Base-by-base conservation (phyloP, 345 rosid genomes). In the Abelmoschus esculentus region DNA sequence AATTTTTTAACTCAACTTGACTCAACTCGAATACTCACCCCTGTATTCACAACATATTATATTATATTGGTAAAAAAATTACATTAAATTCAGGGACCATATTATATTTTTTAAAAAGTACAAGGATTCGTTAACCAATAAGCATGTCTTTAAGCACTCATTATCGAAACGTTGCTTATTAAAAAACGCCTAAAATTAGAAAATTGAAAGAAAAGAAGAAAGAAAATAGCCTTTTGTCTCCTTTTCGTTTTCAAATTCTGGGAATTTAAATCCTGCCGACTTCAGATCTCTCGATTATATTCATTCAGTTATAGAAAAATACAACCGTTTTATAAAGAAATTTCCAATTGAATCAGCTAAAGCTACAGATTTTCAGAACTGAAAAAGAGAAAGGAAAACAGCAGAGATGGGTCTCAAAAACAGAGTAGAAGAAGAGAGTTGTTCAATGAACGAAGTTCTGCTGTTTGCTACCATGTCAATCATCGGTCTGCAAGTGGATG, bases 401-500 rank as follows among this genome's bases (percentile, higher is more conserved):
- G 63, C 32, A 52, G 64, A 62, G 63, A 84, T 88, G 92, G 92
- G 82, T 65, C 66, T 67, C 83, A 72, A 79, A 61, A 80, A 77
- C 79, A 79, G 76, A 77, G 71, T 72, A 47, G 84, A 79, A 67
- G 82, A 66, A 22, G 81, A 75, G 44, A 66, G 19, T 69, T 57
- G 26, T 62, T 72, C 75, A 15, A 46, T 82, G 66, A 81, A 79
- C 67, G 93, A 90, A 19, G 72, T 89, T 72, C 66, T 87, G 78
- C 77, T 93, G 77, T 75, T 82, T 67, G 92, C 91, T 5, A 89
- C 92, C 44, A 80, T 86, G 87, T 77, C 85, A 76, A 80, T 93
- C 62, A 79, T 91, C 78, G 98, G 90, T 61, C 78, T 82, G 72
- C 89, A 86, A 5, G 98, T 87, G 73, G 92, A 93, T 47, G 97